Conservation (phyloP, 78 protist species). For the Chrysochromulina parva region DNA sequence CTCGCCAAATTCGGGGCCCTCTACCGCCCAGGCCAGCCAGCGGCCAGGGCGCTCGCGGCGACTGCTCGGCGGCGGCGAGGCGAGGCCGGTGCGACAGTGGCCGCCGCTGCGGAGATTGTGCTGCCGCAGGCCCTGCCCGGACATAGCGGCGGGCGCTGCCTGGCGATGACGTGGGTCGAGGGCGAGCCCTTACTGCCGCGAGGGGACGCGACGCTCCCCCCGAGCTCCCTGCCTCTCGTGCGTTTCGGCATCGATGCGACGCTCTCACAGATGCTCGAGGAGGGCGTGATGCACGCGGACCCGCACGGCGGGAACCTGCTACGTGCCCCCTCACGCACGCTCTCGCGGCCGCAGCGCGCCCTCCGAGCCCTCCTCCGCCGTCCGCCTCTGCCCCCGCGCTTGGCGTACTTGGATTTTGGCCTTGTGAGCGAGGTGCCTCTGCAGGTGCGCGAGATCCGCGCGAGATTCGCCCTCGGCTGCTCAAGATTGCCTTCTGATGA, state of each 20-base stretch:
- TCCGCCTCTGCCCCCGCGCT: neutral
- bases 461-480: too few relatives aligned
- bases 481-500: too few relatives aligned
- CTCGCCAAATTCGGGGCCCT: neutral
- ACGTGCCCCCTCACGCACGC: neutral
- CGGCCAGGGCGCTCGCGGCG: neutral
- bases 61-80: neutral
- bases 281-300: constrained; percentile 38
- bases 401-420: constrained; percentile 33
- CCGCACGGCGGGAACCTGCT: constrained; percentile 38
- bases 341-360: neutral
- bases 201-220: neutral
- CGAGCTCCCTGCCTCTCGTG: neutral
- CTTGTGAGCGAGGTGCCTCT: constrained; percentile 1
- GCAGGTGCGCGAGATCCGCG: neutral
- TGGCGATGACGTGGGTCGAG: constrained; percentile 22
- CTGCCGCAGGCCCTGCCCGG: neutral
- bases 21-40: neutral
- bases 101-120: neutral
- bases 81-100: neutral
- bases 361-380: neutral
- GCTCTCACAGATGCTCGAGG: constrained; percentile 20
- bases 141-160: neutral
- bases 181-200: neutral
- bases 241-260: neutral